These are phyloP conservation scores for Xylogone sp. DNA, from an alignment of 2,329 filamentous ascomycete genomes.

Conservation along the genomic window DNA sequence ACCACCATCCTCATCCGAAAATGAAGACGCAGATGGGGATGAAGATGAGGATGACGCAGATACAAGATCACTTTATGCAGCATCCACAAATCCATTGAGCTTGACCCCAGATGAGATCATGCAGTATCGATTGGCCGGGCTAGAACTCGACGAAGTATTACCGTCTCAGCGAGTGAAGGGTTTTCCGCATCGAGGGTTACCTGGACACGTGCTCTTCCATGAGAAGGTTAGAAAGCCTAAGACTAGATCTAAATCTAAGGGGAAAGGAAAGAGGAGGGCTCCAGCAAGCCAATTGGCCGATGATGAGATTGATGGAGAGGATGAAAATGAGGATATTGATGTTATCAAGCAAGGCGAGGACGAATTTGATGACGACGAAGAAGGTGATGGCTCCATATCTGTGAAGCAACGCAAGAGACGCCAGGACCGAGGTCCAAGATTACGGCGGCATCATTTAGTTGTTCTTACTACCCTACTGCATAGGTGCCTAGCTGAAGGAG, in stretches of 20 bases:
- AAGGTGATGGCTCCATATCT: slow-evolving; percentile 2
- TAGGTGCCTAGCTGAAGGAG: slow-evolving; percentile 64
- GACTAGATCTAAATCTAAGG: slow-evolving; percentile 7
- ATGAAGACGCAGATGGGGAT: no score
- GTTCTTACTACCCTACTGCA: slow-evolving; percentile 69
- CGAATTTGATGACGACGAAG: slow-evolving; percentile 1
- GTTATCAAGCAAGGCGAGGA: slow-evolving; percentile 3
- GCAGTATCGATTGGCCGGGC: slow-evolving; percentile 52
- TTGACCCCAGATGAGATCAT: slow-evolving; percentile 47
- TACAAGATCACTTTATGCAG: slow-evolving; percentile 7
- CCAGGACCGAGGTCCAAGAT: slow-evolving; percentile 16
- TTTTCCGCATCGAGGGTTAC: slow-evolving; percentile 50
- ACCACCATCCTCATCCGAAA: slow-evolving; percentile 8
- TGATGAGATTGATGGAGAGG: slow-evolving; percentile 6
- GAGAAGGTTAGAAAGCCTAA: background rate
- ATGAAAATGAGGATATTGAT: slow-evolving; percentile 1
- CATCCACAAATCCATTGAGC: slow-evolving; percentile 49
- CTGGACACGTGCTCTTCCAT: slow-evolving; percentile 6
- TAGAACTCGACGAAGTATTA: slow-evolving; percentile 42
- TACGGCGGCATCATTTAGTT: slow-evolving; percentile 55
- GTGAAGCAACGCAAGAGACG: background rate
- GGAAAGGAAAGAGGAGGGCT: slow-evolving; percentile 8
- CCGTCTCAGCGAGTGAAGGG: slow-evolving; percentile 33
- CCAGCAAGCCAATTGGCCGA: slow-evolving; percentile 1
- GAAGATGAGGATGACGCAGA: slow-evolving; percentile 5